phyloP scores from a whole-genome alignment of 495 filamentous ascomycete species.

The Trichoderma parareesei region DNA sequence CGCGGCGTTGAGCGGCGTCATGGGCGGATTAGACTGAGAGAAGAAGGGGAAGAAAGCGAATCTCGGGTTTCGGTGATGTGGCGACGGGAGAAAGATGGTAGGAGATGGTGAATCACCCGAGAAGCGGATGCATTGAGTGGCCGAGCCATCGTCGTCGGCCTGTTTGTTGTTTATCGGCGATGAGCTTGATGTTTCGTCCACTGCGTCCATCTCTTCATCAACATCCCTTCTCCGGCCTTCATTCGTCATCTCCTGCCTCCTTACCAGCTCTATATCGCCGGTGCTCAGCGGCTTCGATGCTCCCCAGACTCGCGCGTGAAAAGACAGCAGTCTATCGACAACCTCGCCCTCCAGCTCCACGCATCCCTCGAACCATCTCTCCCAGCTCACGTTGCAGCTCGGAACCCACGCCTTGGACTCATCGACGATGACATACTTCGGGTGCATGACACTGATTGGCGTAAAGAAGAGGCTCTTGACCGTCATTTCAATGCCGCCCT shows the following conservation, averaged over 20 bases:
- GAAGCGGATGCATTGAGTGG: conserved; percentile 15
- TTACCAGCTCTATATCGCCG: not conserved
- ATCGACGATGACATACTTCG: conserved; percentile 68
- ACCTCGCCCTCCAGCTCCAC: conserved; percentile 50
- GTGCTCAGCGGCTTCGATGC: not conserved
- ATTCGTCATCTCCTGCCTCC: conserved; percentile 10
- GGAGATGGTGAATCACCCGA: conserved; percentile 19
- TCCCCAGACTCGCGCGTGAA: conserved; percentile 54
- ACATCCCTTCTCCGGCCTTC: not conserved
- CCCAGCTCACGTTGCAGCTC: conserved; percentile 70
- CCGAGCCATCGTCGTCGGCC: not conserved
- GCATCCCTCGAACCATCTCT: conserved; percentile 66
- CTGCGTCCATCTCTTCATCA: not conserved
- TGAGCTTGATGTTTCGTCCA: not conserved
- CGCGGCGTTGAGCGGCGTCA: conserved; percentile 60
- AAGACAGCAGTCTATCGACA: conserved; percentile 45
- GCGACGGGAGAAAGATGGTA: conserved; percentile 59
- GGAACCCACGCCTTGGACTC: conserved; percentile 51
- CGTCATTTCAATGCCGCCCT: conserved; percentile 47
- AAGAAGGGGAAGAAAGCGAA: conserved; percentile 41
- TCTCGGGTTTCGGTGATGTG: conserved; percentile 55
- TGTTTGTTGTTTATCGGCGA: not conserved
- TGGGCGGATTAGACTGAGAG: conserved; percentile 34
- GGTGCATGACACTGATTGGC: conserved; percentile 70
- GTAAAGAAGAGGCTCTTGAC: conserved; percentile 65